Evolutionary conservation across 495 filamentous ascomycete genomes (phyloP), one percentile per base, ranked within the genome.

Genomic region (Venustampulla echinocandica): DNA sequence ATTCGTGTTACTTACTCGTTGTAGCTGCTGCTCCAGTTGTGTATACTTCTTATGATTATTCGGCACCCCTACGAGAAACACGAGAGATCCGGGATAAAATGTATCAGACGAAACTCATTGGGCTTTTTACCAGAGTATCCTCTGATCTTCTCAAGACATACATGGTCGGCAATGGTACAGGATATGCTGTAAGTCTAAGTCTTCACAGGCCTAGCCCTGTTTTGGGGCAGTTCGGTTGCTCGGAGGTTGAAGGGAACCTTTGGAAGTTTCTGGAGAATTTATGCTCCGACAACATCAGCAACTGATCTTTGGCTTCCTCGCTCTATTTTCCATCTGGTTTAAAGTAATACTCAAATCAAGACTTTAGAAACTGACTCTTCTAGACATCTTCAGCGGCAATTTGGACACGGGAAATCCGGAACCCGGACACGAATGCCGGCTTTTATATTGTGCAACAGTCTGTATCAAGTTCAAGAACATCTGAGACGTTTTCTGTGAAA

Each of bases 151-250:
- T 73, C 2, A 64, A 70, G 44, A 77, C 73, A 1, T 46, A 73
- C 4, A 77, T 76, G 64, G 58, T 73, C 35, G 74, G 72, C 5
- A 80, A 80, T 53, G 74, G 76, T 2, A 77, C 77, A 10, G 64
- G 61, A 9, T 78, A 77, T 50, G 66, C 68, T 2, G 68, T 61
- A 33, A 66, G 64, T 44, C 27, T 30, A 7, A 30, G 7, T 30
- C 7, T n/a, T 30, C 27, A 30, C n/a, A 30, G 7, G 7, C 27
- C 7, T 7, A 30, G 27, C n/a, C 27, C n/a, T 30, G 27, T n/a
- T 30, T n/a, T n/a, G n/a, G n/a, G n/a, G n/a, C n/a, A n/a, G n/a
- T n/a, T n/a, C n/a, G n/a, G n/a, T n/a, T n/a, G n/a, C n/a, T n/a
- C n/a, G n/a, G n/a, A n/a, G n/a, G n/a, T n/a, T n/a, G n/a, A n/a